phyloP scores from a whole-genome alignment of 805 yeast genomes.

The Yarrowia bubula region DNA sequence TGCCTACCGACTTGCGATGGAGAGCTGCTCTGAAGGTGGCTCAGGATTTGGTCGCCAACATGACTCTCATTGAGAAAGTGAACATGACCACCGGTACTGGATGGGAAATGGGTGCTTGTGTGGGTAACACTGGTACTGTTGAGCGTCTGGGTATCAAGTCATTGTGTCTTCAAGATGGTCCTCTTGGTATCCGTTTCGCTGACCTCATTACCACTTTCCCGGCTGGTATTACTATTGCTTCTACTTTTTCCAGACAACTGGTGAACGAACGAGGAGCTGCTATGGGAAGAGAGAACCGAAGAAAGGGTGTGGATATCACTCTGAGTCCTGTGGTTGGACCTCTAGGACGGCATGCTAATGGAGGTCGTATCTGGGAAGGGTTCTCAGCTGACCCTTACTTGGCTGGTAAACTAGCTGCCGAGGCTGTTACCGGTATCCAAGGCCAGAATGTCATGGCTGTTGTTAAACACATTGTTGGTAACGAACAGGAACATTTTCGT shows the following conservation, averaged over 20 bases:
- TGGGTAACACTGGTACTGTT: conserved; percentile 60
- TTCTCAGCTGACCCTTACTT: conserved; percentile 62
- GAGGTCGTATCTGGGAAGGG: conserved; percentile 66
- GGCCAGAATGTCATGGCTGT: conserved; percentile 57
- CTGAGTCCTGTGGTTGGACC: conserved; percentile 63
- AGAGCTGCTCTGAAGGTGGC: conserved; percentile 57
- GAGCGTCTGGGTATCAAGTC: conserved; percentile 55
- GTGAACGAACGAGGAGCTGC: conserved; percentile 55
- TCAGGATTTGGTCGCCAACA: conserved; percentile 51
- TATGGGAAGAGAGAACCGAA: conserved; percentile 53
- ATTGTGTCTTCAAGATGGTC: conserved; percentile 62
- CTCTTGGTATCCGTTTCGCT: conserved; percentile 55
- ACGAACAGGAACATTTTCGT: conserved; percentile 62
- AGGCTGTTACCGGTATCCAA: conserved; percentile 56
- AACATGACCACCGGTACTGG: conserved; percentile 64
- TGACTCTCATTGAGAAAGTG: conserved; percentile 59
- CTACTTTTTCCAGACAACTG: conserved; percentile 55
- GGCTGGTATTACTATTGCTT: conserved; percentile 56
- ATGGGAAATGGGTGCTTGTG: conserved; percentile 54
- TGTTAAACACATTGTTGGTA: conserved; percentile 57
- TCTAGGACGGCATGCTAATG: conserved; percentile 59
- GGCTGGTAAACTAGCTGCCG: conserved; percentile 54
- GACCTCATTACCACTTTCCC: conserved; percentile 59
- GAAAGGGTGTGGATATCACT: conserved; percentile 55
- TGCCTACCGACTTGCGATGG: conserved; percentile 46